Conservation (phyloP, 495 filamentous ascomycete species). For the Cercophora sp. region DNA sequence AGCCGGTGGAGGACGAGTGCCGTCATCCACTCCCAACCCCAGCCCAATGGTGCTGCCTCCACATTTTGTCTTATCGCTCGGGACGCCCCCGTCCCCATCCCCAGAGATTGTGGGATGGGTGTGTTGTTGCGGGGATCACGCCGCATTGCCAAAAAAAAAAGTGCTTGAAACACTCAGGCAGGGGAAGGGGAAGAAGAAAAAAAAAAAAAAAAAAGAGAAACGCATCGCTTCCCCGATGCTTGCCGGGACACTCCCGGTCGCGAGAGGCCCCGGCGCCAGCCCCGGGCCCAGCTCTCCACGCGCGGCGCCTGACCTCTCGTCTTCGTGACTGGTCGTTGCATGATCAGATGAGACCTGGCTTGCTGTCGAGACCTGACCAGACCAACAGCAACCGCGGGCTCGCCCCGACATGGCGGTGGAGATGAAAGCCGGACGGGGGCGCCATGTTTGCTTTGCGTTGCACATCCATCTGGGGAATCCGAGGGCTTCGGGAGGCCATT, state of each 20-base stretch:
- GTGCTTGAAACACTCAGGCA: background rate
- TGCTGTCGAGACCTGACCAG: too few species aligned
- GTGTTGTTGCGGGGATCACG: too few species aligned
- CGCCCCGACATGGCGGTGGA: too few species aligned
- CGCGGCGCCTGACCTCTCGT: background rate
- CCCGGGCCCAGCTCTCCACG: constrained; percentile 6
- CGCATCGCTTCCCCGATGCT: constrained; percentile 1
- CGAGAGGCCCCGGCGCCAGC: constrained; percentile 4
- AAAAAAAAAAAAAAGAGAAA: constrained; percentile 8
- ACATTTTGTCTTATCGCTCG: too few species aligned
- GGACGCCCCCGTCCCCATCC: too few species aligned
- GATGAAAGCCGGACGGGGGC: constrained; percentile 1
- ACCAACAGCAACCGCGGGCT: background rate
- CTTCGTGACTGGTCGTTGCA: background rate
- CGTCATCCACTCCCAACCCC: too few species aligned
- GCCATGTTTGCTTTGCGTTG: background rate
- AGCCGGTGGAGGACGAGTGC: constrained; percentile 4
- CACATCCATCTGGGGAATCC: too few species aligned
- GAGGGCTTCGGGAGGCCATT: too few species aligned
- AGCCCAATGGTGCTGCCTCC: too few species aligned
- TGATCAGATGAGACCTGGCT: constrained; percentile 16
- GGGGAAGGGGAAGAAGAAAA: background rate
- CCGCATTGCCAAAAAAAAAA: too few species aligned
- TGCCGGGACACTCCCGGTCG: constrained; percentile 12
- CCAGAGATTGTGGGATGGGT: too few species aligned